Evolutionary conservation across 2,329 filamentous ascomycete species (phyloP).

Genomic region (Calonectria pauciramosa): DNA sequence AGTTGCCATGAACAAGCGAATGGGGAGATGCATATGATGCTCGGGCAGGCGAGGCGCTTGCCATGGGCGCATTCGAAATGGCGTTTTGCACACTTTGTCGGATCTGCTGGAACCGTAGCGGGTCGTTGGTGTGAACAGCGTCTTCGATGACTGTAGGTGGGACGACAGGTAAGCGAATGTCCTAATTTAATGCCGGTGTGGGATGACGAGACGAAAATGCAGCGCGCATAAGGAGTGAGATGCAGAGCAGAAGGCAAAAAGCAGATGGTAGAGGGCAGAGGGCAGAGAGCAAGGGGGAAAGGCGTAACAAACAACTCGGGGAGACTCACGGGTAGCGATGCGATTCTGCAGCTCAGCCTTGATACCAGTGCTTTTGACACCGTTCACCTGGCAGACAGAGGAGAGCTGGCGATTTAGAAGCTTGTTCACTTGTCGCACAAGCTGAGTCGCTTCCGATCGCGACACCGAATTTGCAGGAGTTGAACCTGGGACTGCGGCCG

Average conservation of each 20-base stretch:
- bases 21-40: slow-evolving; percentile 29
- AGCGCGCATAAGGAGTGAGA: background rate
- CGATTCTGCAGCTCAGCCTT: slow-evolving; percentile 86
- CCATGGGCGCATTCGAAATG: slow-evolving; percentile 45
- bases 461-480: slow-evolving; percentile 46
- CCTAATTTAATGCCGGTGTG: background rate
- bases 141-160: slow-evolving; percentile 57
- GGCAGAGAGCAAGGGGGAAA: no score
- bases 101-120: slow-evolving; percentile 58
- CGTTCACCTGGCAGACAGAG: slow-evolving; percentile 80
- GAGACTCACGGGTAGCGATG: slow-evolving; percentile 80
- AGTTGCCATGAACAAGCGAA: slow-evolving; percentile 23
- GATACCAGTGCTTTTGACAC: slow-evolving; percentile 83
- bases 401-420: slow-evolving; percentile 77
- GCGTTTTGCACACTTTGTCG: slow-evolving; percentile 57
- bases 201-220: background rate
- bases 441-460: slow-evolving; percentile 58
- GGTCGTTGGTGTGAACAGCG: slow-evolving; percentile 53
- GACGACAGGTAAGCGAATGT: slow-evolving; percentile 12
- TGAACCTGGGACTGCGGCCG: slow-evolving; percentile 32
- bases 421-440: slow-evolving; percentile 60
- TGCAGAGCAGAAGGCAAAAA: background rate
- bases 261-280: background rate
- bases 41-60: slow-evolving; percentile 35
- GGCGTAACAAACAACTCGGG: background rate